Evolutionary conservation across 768 basidiomycete genomes (phyloP).

Genomic region (Podaxis sp.): DNA sequence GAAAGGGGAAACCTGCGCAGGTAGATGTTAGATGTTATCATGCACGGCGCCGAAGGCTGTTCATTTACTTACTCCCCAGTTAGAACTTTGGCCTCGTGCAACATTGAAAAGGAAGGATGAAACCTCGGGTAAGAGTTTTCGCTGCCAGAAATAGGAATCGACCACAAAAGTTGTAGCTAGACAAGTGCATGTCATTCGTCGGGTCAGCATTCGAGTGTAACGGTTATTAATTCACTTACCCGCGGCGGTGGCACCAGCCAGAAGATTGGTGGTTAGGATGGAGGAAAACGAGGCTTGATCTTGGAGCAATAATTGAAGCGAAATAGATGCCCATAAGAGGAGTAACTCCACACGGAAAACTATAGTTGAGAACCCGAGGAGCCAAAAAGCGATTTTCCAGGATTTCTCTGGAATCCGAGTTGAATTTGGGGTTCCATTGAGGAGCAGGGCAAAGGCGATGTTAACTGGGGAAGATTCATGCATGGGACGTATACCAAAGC

Average conservation of each 20-base stretch:
- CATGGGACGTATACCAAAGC: not conserved
- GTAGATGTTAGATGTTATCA: conserved; percentile 7
- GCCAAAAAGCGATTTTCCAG: conserved; percentile 11
- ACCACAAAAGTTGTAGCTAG: conserved; percentile 60
- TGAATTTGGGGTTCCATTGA: conserved; percentile 35
- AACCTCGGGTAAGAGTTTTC: conserved; percentile 73
- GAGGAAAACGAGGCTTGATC: conserved; percentile 41
- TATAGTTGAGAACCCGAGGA: conserved; percentile 48
- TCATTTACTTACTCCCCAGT: conserved; percentile 84
- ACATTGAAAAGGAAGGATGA: conserved; percentile 83
- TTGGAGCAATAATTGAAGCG: conserved; percentile 49
- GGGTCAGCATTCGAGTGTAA: not conserved
- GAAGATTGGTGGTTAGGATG: conserved; percentile 49
- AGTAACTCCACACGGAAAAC: conserved; percentile 82
- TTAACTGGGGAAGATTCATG: not conserved
- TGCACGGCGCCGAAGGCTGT: not conserved
- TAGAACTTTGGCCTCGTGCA: conserved; percentile 76
- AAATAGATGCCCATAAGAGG: conserved; percentile 62
- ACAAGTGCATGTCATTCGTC: too few species aligned
- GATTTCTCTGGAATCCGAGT: conserved; percentile 13
- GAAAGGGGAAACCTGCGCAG: conserved; percentile 59
- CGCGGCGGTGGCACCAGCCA: conserved; percentile 48
- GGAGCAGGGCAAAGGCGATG: conserved; percentile 12
- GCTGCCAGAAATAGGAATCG: conserved; percentile 88
- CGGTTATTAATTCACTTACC: conserved; percentile 35